Evolutionary conservation across 208 protist species (phyloP).

Genomic region (Jaenimonas drosophilae): DNA sequence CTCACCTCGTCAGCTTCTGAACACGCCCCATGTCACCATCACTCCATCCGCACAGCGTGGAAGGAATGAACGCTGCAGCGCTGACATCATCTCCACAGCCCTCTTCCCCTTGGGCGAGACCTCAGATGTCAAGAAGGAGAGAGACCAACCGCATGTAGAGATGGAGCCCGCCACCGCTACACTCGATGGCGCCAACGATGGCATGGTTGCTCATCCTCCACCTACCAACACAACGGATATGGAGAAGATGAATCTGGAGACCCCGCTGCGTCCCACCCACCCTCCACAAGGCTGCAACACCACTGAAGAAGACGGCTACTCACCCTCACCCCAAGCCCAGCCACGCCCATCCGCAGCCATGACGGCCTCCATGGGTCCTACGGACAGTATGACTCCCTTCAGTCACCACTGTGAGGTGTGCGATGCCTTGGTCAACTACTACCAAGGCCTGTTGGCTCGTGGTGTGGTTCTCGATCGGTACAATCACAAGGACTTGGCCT

Average conservation of each 20-base stretch:
- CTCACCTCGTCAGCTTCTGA: conserved; percentile 33
- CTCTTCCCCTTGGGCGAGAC: no score
- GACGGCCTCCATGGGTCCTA: background rate
- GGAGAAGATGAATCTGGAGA: no score
- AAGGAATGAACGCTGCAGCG: background rate
- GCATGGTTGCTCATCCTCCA: background rate
- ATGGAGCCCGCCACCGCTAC: background rate
- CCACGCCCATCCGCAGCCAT: no score
- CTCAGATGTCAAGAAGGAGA: no score
- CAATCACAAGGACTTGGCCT: conserved; percentile 71
- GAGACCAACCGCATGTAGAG: no score
- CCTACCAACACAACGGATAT: background rate
- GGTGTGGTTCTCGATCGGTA: conserved; percentile 77
- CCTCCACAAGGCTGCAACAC: background rate
- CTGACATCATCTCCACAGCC: no score
- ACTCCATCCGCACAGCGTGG: conserved; percentile 11
- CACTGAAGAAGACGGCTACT: no score
- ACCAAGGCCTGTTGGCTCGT: conserved; percentile 60
- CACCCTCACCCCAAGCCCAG: no score
- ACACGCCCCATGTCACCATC: conserved; percentile 37
- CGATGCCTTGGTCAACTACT: conserved; percentile 54
- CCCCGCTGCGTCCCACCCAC: background rate
- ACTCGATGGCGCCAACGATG: background rate
- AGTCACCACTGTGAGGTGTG: conserved; percentile 21
- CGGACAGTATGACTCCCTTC: background rate